phyloP scores from a whole-genome alignment of 257 asterid genomes.

The Cynanchum wilfordii region DNA sequence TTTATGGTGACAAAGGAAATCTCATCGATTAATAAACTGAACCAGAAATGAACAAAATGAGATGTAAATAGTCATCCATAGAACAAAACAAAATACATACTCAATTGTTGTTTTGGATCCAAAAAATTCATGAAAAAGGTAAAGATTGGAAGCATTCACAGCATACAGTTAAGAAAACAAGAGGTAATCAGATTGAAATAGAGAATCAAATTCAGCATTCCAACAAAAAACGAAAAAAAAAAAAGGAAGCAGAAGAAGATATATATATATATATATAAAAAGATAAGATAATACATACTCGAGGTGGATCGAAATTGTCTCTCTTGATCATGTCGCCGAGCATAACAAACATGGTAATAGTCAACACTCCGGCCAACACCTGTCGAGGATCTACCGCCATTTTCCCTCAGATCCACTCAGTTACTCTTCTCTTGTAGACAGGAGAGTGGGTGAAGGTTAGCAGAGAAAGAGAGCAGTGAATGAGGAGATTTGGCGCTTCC shows the following conservation, averaged over 20 bases:
- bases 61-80: not conserved
- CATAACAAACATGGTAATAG: conserved; percentile 68
- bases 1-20: not conserved
- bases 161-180: not conserved
- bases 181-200: not conserved
- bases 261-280: not conserved
- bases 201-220: not conserved
- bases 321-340: conserved; percentile 65
- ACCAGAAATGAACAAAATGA: not conserved
- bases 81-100: not conserved
- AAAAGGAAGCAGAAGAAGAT: too few relatives aligned
- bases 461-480: not conserved
- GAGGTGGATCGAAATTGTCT: conserved; percentile 45
- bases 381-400: conserved; percentile 75
- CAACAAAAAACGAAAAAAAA: not conserved
- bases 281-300: conserved; percentile 6
- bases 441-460: not conserved
- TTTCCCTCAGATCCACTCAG: conserved; percentile 31
- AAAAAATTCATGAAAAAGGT: not conserved
- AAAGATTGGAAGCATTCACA: not conserved
- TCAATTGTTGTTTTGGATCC: not conserved
- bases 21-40: not conserved
- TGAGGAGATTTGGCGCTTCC: not conserved
- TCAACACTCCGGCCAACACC: conserved; percentile 56
- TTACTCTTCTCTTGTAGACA: not conserved